Evolutionary conservation across 139 green algal species (phyloP), one percentile per base, ranked within the genome.

Genomic region (Haematococcus lacustris): DNA sequence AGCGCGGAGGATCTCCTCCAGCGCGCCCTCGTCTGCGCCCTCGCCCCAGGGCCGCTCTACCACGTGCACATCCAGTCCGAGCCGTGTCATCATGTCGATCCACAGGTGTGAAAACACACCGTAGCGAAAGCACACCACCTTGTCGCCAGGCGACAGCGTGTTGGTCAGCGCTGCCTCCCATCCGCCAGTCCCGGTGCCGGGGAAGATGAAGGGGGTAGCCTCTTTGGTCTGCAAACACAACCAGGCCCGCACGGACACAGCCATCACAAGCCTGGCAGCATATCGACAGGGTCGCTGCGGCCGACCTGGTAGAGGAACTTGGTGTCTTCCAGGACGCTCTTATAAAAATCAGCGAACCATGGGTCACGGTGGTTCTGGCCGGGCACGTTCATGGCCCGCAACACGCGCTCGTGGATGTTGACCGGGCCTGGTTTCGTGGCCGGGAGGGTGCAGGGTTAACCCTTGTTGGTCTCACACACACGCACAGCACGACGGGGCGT

Each of bases 11-110:
- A 92, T 83, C 35, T 89, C 77, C 73, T 88, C 75, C 25, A 87
- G 76, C 1, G 61, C 84, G 33, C 47, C 82, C 80, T 97, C 91
- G 69, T 97, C 73, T 5, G 88, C 93, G 26, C 93, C 93, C 72
- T 93, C 88, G 33, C 94, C 94, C 94, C 94, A 98, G 7, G 82
- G 83, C 30, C 79, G 75, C 63, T 98, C 94, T 28, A 98, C 78
- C 1, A 96, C 84, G 2, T 83, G 67, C 5, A 98, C 94, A 47
- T 98, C 90, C 51, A 98, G 79, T 23, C 91, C 94, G 47, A 98
- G 76, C n/a, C 94, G 91, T 88, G 97, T 81, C 94, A 96, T 94
- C 92, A 96, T 96, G 84, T 97, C 92, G 38, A 97, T 88, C 92
- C 92, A 97, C 37, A 98, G 84, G 68, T 97, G 92, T 6, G 80